These are phyloP conservation scores for Suillus variegatus DNA, from an alignment of 768 basidiomycete genomes.

Conservation along the genomic window DNA sequence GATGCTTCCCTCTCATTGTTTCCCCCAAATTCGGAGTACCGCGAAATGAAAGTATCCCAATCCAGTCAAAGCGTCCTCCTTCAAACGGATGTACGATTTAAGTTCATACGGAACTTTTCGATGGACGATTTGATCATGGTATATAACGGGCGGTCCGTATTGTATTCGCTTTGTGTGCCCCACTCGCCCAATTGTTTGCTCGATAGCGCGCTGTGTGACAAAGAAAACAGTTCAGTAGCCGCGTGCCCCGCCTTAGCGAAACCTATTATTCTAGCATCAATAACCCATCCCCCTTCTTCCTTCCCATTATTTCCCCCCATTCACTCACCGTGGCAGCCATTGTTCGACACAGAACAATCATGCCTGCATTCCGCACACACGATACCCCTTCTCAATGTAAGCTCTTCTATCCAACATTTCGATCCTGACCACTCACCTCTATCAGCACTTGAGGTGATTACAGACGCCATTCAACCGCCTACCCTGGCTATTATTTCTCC, in stretches of 20 bases:
- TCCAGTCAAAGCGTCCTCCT: constrained; percentile 20
- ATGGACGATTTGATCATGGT: constrained; percentile 34
- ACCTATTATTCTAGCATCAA: constrained; percentile 40
- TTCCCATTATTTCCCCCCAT: constrained; percentile 35
- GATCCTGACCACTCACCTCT: constrained; percentile 21
- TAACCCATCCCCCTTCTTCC: constrained; percentile 36
- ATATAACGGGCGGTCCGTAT: constrained; percentile 58
- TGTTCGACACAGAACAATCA: constrained; percentile 47
- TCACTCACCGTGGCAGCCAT: constrained; percentile 34
- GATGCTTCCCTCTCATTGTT: constrained; percentile 33
- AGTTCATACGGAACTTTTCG: constrained; percentile 40
- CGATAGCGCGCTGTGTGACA: constrained; percentile 43
- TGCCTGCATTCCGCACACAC: constrained; percentile 81
- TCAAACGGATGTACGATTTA: constrained; percentile 25
- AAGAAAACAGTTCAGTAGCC: constrained; percentile 47
- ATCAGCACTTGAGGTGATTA: constrained; percentile 75
- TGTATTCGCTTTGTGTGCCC: constrained; percentile 61
- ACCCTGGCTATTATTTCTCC: constrained; percentile 55
- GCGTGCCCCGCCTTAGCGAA: constrained; percentile 39
- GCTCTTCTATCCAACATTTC: constrained; percentile 17
- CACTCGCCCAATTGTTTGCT: constrained; percentile 66
- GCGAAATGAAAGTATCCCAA: constrained; percentile 16
- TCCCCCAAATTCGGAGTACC: constrained; percentile 28
- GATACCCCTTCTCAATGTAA: constrained; percentile 61
- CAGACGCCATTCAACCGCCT: constrained; percentile 60